phyloP scores from a whole-genome alignment of 140 eudicot species.

The Senecio squalidus region DNA sequence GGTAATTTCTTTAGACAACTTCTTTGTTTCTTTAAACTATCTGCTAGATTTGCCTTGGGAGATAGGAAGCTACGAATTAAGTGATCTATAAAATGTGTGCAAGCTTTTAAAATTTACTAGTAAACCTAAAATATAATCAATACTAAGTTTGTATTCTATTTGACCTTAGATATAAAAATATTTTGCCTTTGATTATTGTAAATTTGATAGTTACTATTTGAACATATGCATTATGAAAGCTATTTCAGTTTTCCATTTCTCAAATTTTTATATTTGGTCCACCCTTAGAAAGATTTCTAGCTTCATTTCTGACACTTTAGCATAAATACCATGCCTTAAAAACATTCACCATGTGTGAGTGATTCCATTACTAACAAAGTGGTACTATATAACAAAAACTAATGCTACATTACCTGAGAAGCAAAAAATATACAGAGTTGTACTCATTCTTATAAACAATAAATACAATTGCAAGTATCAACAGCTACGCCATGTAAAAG shows the following conservation, averaged over 20 bases:
- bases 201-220: background rate
- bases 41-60: background rate
- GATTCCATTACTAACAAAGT: too few species aligned
- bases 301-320: background rate
- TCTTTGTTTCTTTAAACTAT: too few species aligned
- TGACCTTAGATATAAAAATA: background rate
- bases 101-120: background rate
- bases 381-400: background rate
- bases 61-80: background rate
- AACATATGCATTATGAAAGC: background rate
- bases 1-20: background rate
- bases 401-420: background rate
- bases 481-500: background rate
- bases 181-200: background rate
- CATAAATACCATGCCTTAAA: background rate
- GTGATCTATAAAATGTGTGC: background rate
- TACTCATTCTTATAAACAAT: background rate
- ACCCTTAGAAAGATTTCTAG: background rate
- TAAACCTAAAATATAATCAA: background rate
- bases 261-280: background rate
- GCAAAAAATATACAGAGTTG: background rate
- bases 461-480: background rate
- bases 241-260: background rate
- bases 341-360: too few species aligned
- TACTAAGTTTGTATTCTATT: background rate